Percentiles rank a stretch among this genome's conserved stretches.
These are phyloP conservation scores for Rhazya stricta DNA, from an alignment of 257 asterid genomes.

Conservation along the genomic window DNA sequence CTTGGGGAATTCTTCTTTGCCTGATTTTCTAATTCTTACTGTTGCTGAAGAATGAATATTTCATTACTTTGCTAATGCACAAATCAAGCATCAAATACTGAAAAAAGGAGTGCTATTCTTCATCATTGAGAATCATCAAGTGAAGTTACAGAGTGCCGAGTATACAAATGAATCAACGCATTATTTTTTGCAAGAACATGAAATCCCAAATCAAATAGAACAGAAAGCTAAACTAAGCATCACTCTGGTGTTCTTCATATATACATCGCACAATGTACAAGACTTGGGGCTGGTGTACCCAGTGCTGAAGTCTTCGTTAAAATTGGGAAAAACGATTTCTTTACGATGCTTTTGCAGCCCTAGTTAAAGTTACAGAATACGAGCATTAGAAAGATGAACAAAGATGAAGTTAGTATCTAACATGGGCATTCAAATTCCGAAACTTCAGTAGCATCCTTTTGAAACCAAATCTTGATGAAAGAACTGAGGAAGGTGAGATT, in stretches of 20 bases:
- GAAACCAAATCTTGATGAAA: neutral
- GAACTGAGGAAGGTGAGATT: neutral
- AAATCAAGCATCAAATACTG: neutral
- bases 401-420: neutral
- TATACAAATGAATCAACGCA: neutral
- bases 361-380: neutral
- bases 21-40: neutral
- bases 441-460: neutral
- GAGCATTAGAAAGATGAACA: neutral
- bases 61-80: neutral
- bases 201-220: neutral
- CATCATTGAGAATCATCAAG: neutral
- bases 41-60: neutral
- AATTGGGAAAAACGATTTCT: neutral
- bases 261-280: conserved; percentile 6
- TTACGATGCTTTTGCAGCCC: conserved; percentile 13
- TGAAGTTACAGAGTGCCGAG: neutral
- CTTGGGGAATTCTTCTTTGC: neutral
- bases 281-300: neutral
- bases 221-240: conserved; percentile 1
- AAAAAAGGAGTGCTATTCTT: neutral
- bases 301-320: conserved; percentile 1
- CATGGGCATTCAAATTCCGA: neutral
- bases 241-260: conserved; percentile 7
- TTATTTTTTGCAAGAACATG: neutral